These are phyloP conservation scores for Lodderomyces margitis DNA, from an alignment of 1,139 yeast genomes.

Conservation along the genomic window DNA sequence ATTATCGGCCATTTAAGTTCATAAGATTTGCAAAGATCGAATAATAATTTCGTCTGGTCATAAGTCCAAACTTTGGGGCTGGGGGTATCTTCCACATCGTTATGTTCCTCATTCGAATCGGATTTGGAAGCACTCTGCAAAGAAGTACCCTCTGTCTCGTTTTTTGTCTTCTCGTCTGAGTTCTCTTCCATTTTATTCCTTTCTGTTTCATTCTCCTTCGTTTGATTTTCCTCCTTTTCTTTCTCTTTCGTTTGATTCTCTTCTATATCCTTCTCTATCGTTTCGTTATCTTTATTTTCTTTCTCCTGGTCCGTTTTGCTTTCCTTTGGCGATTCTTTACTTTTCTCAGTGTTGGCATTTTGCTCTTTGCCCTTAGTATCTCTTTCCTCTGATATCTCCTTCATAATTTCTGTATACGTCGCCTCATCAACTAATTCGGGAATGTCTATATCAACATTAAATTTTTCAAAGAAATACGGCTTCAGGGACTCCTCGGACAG, in stretches of 20 bases:
- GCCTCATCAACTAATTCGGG: conserved; percentile 67
- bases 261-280: no score
- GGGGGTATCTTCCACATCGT: conserved; percentile 10
- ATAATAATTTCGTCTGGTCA: conserved; percentile 74
- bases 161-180: conserved; percentile 4
- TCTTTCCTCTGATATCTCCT: conserved; percentile 29
- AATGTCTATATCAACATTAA: conserved; percentile 64
- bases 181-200: conserved; percentile 2
- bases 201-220: conserved; percentile 6
- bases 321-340: conserved; percentile 25
- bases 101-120: conserved; percentile 8
- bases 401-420: conserved; percentile 56
- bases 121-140: not conserved
- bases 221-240: conserved; percentile 5
- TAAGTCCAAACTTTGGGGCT: conserved; percentile 53
- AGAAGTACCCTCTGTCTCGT: conserved; percentile 1
- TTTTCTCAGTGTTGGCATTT: conserved; percentile 47
- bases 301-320: conserved; percentile 10
- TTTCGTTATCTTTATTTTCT: conserved; percentile 8
- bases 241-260: conserved; percentile 7
- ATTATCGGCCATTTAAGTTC: conserved; percentile 90
- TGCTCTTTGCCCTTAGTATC: conserved; percentile 5
- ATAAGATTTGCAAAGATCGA: conserved; percentile 66
- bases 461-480: conserved; percentile 74
- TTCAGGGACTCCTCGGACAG: conserved; percentile 34